A percentile compares a stretch with the other conserved stretches of the same genome.
These are phyloP conservation scores for Dendrocalamus latiflorus DNA, from an alignment of 202 grass and related monocot species.

Conservation along the genomic window DNA sequence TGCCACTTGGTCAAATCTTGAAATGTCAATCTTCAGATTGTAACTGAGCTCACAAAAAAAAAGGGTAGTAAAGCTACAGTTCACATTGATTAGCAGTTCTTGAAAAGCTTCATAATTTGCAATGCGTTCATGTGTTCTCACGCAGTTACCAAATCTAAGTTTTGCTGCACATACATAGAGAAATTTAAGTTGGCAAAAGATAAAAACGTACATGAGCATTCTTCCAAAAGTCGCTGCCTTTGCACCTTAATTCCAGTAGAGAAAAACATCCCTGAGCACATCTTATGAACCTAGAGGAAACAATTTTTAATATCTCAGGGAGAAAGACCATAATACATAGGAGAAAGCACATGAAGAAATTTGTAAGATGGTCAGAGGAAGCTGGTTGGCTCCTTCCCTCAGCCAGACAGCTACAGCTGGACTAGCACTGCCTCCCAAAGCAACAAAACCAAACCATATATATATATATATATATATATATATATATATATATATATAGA, in stretches of 20 bases:
- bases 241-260: conserved; percentile 7
- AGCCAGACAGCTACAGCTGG: too few relatives aligned
- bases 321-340: neutral
- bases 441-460: too few relatives aligned
- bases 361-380: neutral
- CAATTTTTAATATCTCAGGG: neutral
- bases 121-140: neutral
- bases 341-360: neutral
- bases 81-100: neutral
- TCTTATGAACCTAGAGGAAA: neutral
- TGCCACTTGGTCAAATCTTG: neutral
- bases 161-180: neutral
- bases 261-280: neutral
- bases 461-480: too few relatives aligned
- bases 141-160: neutral
- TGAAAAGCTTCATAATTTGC: neutral
- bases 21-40: neutral
- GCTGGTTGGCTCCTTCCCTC: too few relatives aligned
- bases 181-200: neutral
- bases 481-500: too few relatives aligned
- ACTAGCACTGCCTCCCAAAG: too few relatives aligned
- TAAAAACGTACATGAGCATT: neutral
- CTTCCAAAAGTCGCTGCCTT: neutral
- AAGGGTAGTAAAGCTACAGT: neutral
- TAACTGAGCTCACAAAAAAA: neutral